Base-by-base conservation (phyloP, 345 rosid species). In the Populus deltoides region DNA sequence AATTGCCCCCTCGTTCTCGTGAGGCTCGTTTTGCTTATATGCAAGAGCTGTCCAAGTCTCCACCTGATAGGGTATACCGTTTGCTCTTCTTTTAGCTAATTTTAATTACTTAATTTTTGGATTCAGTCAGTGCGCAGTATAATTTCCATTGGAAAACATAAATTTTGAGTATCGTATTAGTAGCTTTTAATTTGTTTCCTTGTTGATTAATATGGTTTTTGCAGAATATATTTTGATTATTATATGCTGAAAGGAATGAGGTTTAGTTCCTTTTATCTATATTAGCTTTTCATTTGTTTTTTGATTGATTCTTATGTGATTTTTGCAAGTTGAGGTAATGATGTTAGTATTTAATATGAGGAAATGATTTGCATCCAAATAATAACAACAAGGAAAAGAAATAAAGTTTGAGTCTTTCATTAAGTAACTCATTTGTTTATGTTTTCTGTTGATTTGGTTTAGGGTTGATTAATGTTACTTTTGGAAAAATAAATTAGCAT, bases 21-120 rank as follows among this genome's bases (percentile, higher is more conserved):
- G 85, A 74, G 4, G 90, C 84, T 66, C 90, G 94, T 75, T 85
- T 79, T 78, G 93, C 91, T 33, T 86, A 87, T 76, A 93, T 92
- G 97, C 94, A 90, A 27, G 83, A 81, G 65, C 74, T 92, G 45
- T 84, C 97, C n/a, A 77, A 90, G 62, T 91, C 90, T 68, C 97
- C 94, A 2, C 99, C 98, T 1, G 93, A 96, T 80, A 93, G 91
- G 97, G 99, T 95, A 33, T 95, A 33, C 36, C 36, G 36, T 33
- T 78, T 66, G 29, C 29, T 41, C 11, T 31, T n/a, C 8, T 77
- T 1, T 61, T 15, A 55, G 22, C 7, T 76, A 36, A 8, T 70
- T 39, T 13, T 13, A 45, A 4, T 24, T 73, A 1, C 59, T 2
- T 31, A 4, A 29, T 5, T 13, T 24, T 75, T 36, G 13, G 49